Percentiles rank a stretch among this genome's conserved stretches.
Conservation (phyloP, 2,329 filamentous ascomycete species). For the Xylariaceae sp. region DNA sequence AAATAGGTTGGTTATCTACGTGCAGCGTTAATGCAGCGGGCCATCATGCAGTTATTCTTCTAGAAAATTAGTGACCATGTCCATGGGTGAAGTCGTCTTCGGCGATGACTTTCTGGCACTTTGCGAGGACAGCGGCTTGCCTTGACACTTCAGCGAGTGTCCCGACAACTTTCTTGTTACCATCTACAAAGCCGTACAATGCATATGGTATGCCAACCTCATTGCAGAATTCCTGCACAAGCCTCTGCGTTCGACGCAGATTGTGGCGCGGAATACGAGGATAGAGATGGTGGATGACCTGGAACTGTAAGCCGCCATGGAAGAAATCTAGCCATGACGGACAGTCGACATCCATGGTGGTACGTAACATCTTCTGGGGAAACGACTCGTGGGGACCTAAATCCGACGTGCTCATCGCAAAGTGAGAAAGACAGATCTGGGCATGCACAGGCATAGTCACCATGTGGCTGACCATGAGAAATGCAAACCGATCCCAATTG, state of each 20-base stretch:
- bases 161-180: slow-evolving; percentile 76
- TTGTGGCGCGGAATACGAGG: slow-evolving; percentile 67
- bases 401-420: slow-evolving; percentile 88
- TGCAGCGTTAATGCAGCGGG: background rate
- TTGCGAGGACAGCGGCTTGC: slow-evolving; percentile 72
- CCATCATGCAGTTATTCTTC: background rate
- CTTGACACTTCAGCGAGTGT: slow-evolving; percentile 73
- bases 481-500: slow-evolving; percentile 65
- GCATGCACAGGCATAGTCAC: slow-evolving; percentile 78
- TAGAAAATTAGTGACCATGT: slow-evolving; percentile 24
- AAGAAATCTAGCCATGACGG: slow-evolving; percentile 68
- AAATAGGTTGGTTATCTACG: slow-evolving; percentile 1
- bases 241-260: slow-evolving; percentile 53
- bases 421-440: slow-evolving; percentile 88
- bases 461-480: slow-evolving; percentile 76
- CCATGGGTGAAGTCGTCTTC: slow-evolving; percentile 24
- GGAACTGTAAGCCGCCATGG: slow-evolving; percentile 70
- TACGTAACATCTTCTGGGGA: slow-evolving; percentile 84
- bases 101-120: slow-evolving; percentile 59
- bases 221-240: slow-evolving; percentile 65
- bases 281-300: slow-evolving; percentile 67
- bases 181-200: slow-evolving; percentile 77
- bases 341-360: slow-evolving; percentile 79
- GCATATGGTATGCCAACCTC: slow-evolving; percentile 83
- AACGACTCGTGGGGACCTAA: slow-evolving; percentile 82